Base-by-base conservation (phyloP, 2,329 filamentous ascomycete genomes). In the Sclerotinia sclerotiorum region DNA sequence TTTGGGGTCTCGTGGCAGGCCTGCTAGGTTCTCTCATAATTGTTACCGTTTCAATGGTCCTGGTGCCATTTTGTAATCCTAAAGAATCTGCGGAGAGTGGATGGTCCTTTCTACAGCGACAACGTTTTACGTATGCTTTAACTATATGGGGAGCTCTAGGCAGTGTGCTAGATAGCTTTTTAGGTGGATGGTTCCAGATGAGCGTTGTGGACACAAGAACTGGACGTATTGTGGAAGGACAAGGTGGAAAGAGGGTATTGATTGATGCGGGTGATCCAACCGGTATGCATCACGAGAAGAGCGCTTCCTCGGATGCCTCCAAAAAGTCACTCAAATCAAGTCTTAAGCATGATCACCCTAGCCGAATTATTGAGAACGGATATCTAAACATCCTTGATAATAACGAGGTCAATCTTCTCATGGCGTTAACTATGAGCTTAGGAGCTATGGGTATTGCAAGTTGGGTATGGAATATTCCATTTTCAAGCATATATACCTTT, bases 381-480 rank as follows among this genome's bases (percentile, higher is more conserved):
- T 69, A 71, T 63, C 83, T 81, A 86, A 86, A 97, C 77, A 78
- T 96, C 70, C 82, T 99, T 68, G 93, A 97, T 79, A 99, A 99
- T 79, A 99, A 99, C 79, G 91, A 92, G 67, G 93, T 99, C 74
- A 99, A 99, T 79, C 87, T 97, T 69, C 79, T 94, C 68, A 98
- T 97, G 94, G 94, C 94, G 0, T 84, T 87, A 19, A 83, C 84
- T 5, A 94, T 97, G 86, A 97, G 92, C 77, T 72, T 93, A 24
- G 87, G 89, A 5, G 91, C 89, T 5, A 96, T 98, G 87, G 82
- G 81, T 0, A 79, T 87, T 46, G 88, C 85, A 42, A 80, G 83
- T 56, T 87, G 84, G 85, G 83, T 85, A 69, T 90, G 88, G 87
- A 82, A 79, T 5, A 75, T 88, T 32, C 83, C 86, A 8, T 75